Conservation (phyloP, 257 asterid species). For the Gentiana macrophylla region DNA sequence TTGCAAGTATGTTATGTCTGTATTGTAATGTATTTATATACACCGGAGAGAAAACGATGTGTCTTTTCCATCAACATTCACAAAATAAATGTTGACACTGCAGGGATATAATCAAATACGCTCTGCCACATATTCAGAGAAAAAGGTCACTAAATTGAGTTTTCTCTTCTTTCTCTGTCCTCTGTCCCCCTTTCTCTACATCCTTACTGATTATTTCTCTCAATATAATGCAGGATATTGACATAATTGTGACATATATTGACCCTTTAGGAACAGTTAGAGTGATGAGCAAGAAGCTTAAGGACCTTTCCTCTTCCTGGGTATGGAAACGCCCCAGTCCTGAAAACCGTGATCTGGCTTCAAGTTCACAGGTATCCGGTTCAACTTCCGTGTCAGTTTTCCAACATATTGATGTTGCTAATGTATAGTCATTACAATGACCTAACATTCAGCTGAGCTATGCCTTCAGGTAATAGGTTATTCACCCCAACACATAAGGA, state of each 20-base stretch:
- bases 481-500: slow-evolving; percentile 21
- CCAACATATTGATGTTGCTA: slow-evolving; percentile 4
- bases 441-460: slow-evolving; percentile 1
- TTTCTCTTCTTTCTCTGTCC: not conserved
- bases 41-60: not conserved
- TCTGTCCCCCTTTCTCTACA: slow-evolving; percentile 6
- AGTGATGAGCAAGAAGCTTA: slow-evolving; percentile 53
- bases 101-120: slow-evolving; percentile 48
- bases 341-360: slow-evolving; percentile 27
- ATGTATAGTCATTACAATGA: slow-evolving; percentile 4
- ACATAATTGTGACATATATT: slow-evolving; percentile 65
- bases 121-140: slow-evolving; percentile 31
- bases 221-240: slow-evolving; percentile 62
- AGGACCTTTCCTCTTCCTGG: slow-evolving; percentile 83
- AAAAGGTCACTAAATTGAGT: slow-evolving; percentile 36
- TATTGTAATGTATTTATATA: not conserved
- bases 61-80: not conserved
- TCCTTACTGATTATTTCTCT: slow-evolving; percentile 7
- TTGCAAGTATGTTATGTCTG: not conserved
- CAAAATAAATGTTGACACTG: slow-evolving; percentile 11
- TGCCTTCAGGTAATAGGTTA: slow-evolving; percentile 36
- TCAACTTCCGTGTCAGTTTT: not conserved
- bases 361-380: slow-evolving; percentile 31
- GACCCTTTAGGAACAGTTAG: slow-evolving; percentile 68
- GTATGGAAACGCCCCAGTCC: slow-evolving; percentile 66